Percentiles rank a stretch among this genome's conserved stretches.
phyloP scores from a whole-genome alignment of 176 grass and related monocot genomes.

The Oryza glumipatula region DNA sequence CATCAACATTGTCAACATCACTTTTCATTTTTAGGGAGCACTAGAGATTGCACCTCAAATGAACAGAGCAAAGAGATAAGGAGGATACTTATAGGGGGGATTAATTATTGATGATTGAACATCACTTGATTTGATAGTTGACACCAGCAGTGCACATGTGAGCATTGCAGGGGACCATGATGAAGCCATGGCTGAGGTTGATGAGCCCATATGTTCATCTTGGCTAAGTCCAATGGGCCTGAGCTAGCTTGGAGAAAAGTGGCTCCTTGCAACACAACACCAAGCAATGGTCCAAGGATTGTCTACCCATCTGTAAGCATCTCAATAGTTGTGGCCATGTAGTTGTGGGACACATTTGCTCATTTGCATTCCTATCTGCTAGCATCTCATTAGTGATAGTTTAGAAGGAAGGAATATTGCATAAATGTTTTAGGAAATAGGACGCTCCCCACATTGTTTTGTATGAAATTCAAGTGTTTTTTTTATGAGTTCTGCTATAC shows the following conservation, averaged over 20 bases:
- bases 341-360: neutral
- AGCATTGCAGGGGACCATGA: constrained; percentile 12
- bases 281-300: neutral
- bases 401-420: neutral
- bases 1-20: constrained; percentile 22
- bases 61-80: constrained; percentile 12
- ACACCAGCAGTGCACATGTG: neutral
- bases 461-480: neutral
- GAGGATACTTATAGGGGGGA: neutral
- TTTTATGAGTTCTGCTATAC: no score
- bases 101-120: neutral
- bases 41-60: neutral
- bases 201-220: neutral
- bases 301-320: neutral
- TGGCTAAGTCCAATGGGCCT: constrained; percentile 9
- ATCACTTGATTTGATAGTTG: constrained; percentile 16
- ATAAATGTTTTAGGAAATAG: neutral
- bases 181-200: neutral
- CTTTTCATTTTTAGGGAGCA: neutral
- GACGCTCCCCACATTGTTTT: neutral
- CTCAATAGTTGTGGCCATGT: neutral
- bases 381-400: neutral
- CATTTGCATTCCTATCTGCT: neutral
- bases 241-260: neutral
- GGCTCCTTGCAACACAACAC: neutral